Evolutionary conservation across 2,329 filamentous ascomycete species (phyloP).

Genomic region (Penicillium sp.): DNA sequence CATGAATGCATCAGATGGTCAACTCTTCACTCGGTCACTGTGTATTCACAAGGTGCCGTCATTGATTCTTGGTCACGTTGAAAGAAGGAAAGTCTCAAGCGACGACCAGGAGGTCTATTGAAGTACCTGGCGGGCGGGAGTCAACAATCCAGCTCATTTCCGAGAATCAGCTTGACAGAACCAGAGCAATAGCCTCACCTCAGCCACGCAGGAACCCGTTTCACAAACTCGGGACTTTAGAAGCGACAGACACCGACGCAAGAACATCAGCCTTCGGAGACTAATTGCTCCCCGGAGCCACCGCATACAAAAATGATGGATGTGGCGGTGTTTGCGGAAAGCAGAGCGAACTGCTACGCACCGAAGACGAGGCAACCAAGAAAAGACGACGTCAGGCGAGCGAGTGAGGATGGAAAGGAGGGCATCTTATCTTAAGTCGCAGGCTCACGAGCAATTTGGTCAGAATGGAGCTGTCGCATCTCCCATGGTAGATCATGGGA

Average conservation of each 20-base stretch:
- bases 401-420: slow-evolving; percentile 1
- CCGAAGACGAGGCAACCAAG: slow-evolving; percentile 12
- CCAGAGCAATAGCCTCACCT: no score
- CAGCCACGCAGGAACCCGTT: no score
- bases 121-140: no score
- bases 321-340: background rate
- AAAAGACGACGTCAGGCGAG: background rate
- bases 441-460: background rate
- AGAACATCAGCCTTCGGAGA: slow-evolving; percentile 7
- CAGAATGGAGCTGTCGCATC: slow-evolving; percentile 17
- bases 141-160: no score
- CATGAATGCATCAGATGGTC: slow-evolving; percentile 24
- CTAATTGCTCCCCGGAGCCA: slow-evolving; percentile 4
- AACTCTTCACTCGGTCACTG: slow-evolving; percentile 14
- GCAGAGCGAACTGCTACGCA: slow-evolving; percentile 1
- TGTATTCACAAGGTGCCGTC: background rate
- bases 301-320: slow-evolving; percentile 12
- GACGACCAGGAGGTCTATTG: background rate
- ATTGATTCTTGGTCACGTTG: background rate
- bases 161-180: no score
- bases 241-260: slow-evolving; percentile 2
- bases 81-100: background rate
- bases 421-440: slow-evolving; percentile 10
- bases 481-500: slow-evolving; percentile 6
- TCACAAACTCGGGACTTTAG: background rate